Percentiles rank a stretch among this genome's conserved stretches.
These are phyloP conservation scores for Aphanomyces invadans DNA, from an alignment of 352 stramenopile genomes.

Conservation along the genomic window DNA sequence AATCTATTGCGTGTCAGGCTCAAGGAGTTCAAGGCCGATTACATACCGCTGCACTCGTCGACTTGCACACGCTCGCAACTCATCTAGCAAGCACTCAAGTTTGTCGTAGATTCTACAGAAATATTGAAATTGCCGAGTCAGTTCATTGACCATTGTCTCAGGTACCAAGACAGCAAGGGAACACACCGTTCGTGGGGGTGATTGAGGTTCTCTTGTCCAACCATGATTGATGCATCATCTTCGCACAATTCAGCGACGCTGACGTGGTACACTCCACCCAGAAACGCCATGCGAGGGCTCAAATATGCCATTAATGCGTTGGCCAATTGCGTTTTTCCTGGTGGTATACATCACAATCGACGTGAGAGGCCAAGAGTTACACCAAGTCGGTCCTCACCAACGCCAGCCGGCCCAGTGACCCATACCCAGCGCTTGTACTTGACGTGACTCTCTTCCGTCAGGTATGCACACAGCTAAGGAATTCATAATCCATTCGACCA, in stretches of 20 bases:
- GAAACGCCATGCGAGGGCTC: neutral
- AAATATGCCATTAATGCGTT: neutral
- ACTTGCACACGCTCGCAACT: neutral
- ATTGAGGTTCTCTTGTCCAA: neutral
- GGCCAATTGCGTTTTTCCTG: slow-evolving; percentile 11
- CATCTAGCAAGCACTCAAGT: neutral
- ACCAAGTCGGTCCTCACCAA: neutral
- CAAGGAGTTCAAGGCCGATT: neutral
- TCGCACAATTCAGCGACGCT: slow-evolving; percentile 1
- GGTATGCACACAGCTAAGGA: slow-evolving; percentile 4
- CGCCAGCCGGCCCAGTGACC: neutral
- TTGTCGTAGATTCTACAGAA: slow-evolving; percentile 5
- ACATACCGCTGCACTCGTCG: slow-evolving; percentile 6
- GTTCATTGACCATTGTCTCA: no score
- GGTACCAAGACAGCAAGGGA: neutral
- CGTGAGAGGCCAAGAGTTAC: neutral
- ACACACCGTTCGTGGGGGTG: slow-evolving; percentile 4
- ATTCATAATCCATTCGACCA: neutral
- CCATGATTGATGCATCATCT: neutral
- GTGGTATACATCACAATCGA: no score
- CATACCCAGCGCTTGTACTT: slow-evolving; percentile 15
- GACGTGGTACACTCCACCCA: neutral
- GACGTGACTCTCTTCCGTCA: neutral
- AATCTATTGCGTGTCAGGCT: neutral
- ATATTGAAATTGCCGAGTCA: no score